Evolutionary conservation across 352 stramenopile species (phyloP).

Genomic region (Elongisporangium anandrum): DNA sequence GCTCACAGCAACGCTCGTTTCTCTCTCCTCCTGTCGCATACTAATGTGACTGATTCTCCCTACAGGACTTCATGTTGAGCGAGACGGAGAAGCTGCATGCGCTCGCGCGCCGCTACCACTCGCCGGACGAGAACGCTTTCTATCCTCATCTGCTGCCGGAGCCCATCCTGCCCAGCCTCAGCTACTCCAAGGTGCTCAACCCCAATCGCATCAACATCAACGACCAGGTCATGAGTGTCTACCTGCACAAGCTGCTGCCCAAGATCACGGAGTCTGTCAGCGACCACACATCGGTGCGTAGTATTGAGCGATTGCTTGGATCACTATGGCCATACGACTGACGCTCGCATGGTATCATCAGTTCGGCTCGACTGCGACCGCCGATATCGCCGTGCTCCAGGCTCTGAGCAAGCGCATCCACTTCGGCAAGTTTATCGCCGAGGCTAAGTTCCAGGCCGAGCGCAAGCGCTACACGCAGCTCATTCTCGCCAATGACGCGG

Average conservation of each 20-base stretch:
- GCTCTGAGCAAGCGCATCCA: constrained; percentile 97
- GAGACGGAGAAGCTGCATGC: constrained; percentile 96
- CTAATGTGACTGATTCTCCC: not conserved
- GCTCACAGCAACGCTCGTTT: not conserved
- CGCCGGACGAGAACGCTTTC: constrained; percentile 98
- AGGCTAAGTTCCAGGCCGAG: constrained; percentile 95
- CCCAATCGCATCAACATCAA: constrained; percentile 98
- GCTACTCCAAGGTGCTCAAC: constrained; percentile 92
- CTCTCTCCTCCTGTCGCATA: not conserved
- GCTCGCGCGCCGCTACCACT: constrained; percentile 96
- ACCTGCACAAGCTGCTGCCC: constrained; percentile 94
- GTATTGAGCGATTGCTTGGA: no score
- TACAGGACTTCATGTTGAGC: constrained; percentile 97
- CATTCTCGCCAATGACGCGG: constrained; percentile 90
- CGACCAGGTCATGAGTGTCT: constrained; percentile 94
- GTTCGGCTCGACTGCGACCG: constrained; percentile 80
- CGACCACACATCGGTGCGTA: constrained; percentile 74
- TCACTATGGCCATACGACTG: no score
- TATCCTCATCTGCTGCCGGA: constrained; percentile 91
- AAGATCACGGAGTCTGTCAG: constrained; percentile 85
- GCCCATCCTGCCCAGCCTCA: constrained; percentile 89
- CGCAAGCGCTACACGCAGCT: constrained; percentile 90
- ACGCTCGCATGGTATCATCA: constrained; percentile 10
- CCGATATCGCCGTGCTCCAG: constrained; percentile 92
- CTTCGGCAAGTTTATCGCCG: constrained; percentile 98